Evolutionary conservation across 176 grass and related monocot species (phyloP), one percentile per base, ranked within the genome.

Genomic region (Phoenix roebelenii): DNA sequence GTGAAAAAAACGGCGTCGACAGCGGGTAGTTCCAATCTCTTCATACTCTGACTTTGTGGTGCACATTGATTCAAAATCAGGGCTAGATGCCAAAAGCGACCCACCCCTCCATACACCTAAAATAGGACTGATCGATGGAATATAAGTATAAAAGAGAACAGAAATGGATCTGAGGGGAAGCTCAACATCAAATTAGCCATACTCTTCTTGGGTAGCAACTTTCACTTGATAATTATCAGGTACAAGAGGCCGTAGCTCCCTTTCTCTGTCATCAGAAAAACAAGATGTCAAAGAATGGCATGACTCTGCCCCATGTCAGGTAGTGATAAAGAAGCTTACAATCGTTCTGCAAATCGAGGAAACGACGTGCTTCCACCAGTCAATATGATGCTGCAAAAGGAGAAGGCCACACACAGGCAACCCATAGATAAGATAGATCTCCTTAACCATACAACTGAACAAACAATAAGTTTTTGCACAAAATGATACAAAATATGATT

Each of bases 41-140:
- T 97, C 92, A 5, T 97, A 97, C 71, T 97, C 92, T 7, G 72
- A 67, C 66, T 91, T 97, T 0, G 84, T 91, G 20, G 85, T 56
- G 7, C 87, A 91, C 87, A 97, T 85, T 50, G 81, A 88, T 72
- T 78, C 70, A 4, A 88, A 97, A 69, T 90, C 87, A 59, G 86
- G 92, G 52, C 84, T 83, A 23, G 87, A 82, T 2, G 83, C 87
- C 64, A 97, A 68, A 32, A 97, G 28, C 20, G 92, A 97, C 53
- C 92, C 92, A 57, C 92, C 92, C 72, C 81, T 85, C 92, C 92
- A 97, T 22, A 70, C 77, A 52, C 92, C 92, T 16, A 97, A 69
- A 60, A 96, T 85, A 4, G 87, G 87, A 58, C 90, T 95, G 68
- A 3, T 61, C 3, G 32, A 50, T 58, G 29, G 71, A n/a, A 5